Base-by-base conservation (phyloP, 768 basidiomycete genomes). In the Termitomyces sp. region DNA sequence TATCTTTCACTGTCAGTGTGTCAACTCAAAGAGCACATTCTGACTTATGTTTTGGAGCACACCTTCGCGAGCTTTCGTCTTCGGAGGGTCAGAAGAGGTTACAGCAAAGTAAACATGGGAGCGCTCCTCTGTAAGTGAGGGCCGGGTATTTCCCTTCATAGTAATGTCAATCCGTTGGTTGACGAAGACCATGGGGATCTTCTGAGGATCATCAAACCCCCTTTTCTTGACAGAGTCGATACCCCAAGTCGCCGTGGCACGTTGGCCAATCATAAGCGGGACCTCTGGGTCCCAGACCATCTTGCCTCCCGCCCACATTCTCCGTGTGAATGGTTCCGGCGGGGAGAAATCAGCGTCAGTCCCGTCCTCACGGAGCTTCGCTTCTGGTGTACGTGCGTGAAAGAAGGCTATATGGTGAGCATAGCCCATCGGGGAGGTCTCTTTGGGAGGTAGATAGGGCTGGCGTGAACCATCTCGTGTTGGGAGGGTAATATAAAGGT, bases 281-380 rank as follows among this genome's bases (percentile, higher is more conserved):
- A 70, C 68, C 31, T 66, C 53, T 46, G 70, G 60, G 62, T 83
- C 77, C 87, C 87, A 92, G 27, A 70, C 73, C 67, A 91, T 84
- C 63, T 71, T 78, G 3, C 89, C 90, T 21, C 86, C 80, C 3
- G 87, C 88, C 89, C 89, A 92, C 90, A 91, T 92, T n/a, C 89
- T 75, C 56, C 85, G 77, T 27, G 83, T 81, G 71, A 89, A 90
- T 2, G 89, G 89, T 49, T 79, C 73, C 0, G 89, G 89, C 2
- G 89, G 87, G 61, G 84, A 84, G 52, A 89, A 84, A 47, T 86
- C 83, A 1, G 80, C 76, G 52, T 89, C 89, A 12, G 89, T 90
- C 16, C 87, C 89, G 63, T 91, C 89, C n/a, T 74, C 62, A 12
- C 85, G 79, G 38, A 91, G 75, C 19, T 68, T 66, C 12, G 65